A percentile compares a stretch with the other conserved stretches of the same genome.
phyloP scores from a whole-genome alignment of 1,139 yeast species.

The Lizanozyma gosingica region DNA sequence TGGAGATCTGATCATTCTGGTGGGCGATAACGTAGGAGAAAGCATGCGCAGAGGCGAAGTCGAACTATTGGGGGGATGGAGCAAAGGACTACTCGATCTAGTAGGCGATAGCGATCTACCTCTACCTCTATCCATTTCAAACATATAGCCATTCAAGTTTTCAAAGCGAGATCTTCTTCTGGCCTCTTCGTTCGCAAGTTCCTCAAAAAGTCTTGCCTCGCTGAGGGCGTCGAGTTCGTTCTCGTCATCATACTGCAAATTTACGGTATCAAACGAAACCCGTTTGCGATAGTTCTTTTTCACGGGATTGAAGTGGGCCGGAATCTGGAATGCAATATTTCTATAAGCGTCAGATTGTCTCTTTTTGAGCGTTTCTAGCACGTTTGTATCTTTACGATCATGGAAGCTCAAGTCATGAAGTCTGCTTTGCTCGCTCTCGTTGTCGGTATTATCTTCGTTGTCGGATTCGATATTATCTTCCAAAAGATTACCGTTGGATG shows the following conservation, averaged over 20 bases:
- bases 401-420: too few relatives aligned
- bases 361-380: conserved; percentile 14
- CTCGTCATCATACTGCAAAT: conserved; percentile 19
- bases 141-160: conserved; percentile 7
- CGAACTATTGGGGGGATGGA: conserved; percentile 1
- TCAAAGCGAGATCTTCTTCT: conserved; percentile 8
- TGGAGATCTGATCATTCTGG: conserved; percentile 3
- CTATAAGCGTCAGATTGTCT: conserved; percentile 17
- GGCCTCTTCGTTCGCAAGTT: conserved; percentile 7
- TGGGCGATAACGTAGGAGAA: conserved; percentile 6
- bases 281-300: conserved; percentile 10
- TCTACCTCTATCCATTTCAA: conserved; percentile 6
- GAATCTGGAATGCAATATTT: conserved; percentile 12
- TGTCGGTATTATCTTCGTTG: too few relatives aligned
- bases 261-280: conserved; percentile 40
- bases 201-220: background rate
- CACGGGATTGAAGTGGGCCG: conserved; percentile 8
- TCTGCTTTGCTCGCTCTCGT: too few relatives aligned
- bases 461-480: too few relatives aligned
- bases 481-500: too few relatives aligned
- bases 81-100: conserved; percentile 6
- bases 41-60: conserved; percentile 5
- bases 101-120: conserved; percentile 12
- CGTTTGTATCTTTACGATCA: conserved; percentile 9
- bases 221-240: conserved; percentile 10